Evolutionary conservation across 306 rosid genomes (phyloP).

Genomic region (Argentina anserina): DNA sequence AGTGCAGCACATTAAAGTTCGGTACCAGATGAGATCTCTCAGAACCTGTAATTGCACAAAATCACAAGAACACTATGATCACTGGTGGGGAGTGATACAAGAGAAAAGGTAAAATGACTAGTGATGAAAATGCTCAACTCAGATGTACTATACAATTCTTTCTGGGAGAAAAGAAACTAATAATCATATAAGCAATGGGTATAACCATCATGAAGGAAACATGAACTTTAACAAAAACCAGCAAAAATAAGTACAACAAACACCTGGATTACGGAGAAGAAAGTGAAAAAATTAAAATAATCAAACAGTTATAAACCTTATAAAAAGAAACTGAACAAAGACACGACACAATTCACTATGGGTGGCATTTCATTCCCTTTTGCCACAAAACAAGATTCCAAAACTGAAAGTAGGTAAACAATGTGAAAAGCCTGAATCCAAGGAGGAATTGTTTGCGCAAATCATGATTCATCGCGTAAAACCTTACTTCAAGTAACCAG

Average conservation of each 20-base stretch:
- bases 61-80: conserved; percentile 12
- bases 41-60: conserved; percentile 26
- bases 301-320: too few species aligned
- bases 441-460: not conserved
- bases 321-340: not conserved
- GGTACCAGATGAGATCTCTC: conserved; percentile 21
- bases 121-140: not conserved
- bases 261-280: conserved; percentile 4
- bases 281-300: not conserved
- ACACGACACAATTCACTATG: not conserved
- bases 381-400: not conserved
- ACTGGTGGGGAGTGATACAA: not conserved
- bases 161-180: not conserved
- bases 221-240: not conserved
- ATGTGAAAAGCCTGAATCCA: not conserved
- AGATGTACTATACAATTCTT: not conserved
- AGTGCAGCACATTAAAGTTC: conserved; percentile 31
- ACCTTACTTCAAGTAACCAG: not conserved
- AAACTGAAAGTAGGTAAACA: not conserved
- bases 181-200: not conserved
- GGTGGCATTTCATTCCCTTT: not conserved
- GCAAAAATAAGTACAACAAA: not conserved
- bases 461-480: not conserved
- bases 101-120: not conserved
- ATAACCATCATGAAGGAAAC: conserved; percentile 4